Evolutionary conservation across 2,329 filamentous ascomycete genomes (phyloP), one percentile per base, ranked within the genome.

Genomic region (Chaetomium strumarium): DNA sequence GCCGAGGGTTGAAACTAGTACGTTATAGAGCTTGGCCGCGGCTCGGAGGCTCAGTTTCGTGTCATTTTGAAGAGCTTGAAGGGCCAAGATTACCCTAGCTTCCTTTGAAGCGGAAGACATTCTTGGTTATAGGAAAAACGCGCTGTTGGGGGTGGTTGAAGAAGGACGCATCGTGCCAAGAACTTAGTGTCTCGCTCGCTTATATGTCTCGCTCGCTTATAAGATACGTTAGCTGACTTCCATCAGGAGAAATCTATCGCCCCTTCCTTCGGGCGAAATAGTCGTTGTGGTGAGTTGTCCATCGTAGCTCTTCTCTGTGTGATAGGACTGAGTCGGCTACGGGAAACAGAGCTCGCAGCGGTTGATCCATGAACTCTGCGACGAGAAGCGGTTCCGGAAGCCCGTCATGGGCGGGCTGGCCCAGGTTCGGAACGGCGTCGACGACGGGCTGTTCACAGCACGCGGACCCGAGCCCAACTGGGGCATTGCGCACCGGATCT

Each of bases 381-480:
- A 88, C 55, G 84, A 88, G 65, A 79, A 75, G 53, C 73, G 83
- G 16, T 86, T 88, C 63, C 62, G 71, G 20, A 89, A 88, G 64
- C 67, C 71, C 0, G 67, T 85, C 2, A 67, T 70, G 5, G 73
- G 68, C 1, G 70, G 71, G 3, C 68, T 88, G 2, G 34, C 72
- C 64, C 64, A 85, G 62, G 72, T 88, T 33, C 71, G 85, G 57
- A 76, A 81, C 53, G 81, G 78, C 24, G 72, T 81, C 1, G 72
- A 79, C 51, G 83, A 86, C 70, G 84, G 84, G 16, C 74, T 88
- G 6, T 87, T 88, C 63, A 87, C 84, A 0, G 73, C 74, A 1
- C 63, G 61, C 24, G 62, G 68, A 7, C 74, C 75, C 3, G 78
- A 81, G 58, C 71, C 75, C 51, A 82, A 83, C 60, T 88, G 85